Conservation (phyloP, 495 filamentous ascomycete species). For the Darksidea phi region DNA sequence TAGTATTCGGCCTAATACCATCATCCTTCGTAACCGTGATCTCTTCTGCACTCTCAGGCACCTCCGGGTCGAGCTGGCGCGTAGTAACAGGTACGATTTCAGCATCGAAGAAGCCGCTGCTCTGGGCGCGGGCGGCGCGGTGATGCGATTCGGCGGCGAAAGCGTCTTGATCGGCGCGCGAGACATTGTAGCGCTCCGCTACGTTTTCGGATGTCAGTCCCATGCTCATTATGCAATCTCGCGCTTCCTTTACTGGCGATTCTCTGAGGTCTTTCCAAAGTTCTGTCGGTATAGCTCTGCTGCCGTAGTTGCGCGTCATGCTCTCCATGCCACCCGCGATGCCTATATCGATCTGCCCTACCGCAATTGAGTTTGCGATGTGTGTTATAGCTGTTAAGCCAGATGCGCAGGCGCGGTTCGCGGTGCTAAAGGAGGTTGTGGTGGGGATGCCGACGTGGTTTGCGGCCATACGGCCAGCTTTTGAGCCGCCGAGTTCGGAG, state of each 20-base stretch:
- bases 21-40: conserved; percentile 72
- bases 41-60: conserved; percentile 58
- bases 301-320: conserved; percentile 89
- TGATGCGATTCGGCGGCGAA: conserved; percentile 74
- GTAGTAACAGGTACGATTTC: conserved; percentile 77
- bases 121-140: conserved; percentile 67
- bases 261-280: conserved; percentile 73
- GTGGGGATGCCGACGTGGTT: conserved; percentile 77
- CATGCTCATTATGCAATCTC: conserved; percentile 92
- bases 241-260: conserved; percentile 62
- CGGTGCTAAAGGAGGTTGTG: conserved; percentile 73
- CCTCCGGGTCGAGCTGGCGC: conserved; percentile 61
- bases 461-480: conserved; percentile 87
- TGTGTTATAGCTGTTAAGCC: conserved; percentile 71
- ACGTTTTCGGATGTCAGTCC: conserved; percentile 92
- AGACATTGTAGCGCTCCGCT: conserved; percentile 71
- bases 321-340: conserved; percentile 90
- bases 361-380: conserved; percentile 68
- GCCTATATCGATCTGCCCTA: conserved; percentile 71
- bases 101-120: conserved; percentile 64
- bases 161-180: conserved; percentile 72
- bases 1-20: conserved; percentile 68
- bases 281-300: conserved; percentile 74
- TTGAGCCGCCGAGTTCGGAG: conserved; percentile 84
- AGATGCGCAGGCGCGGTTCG: conserved; percentile 83